Conservation (phyloP, 2,329 filamentous ascomycete genomes). For the Tolypocladium amazonense region DNA sequence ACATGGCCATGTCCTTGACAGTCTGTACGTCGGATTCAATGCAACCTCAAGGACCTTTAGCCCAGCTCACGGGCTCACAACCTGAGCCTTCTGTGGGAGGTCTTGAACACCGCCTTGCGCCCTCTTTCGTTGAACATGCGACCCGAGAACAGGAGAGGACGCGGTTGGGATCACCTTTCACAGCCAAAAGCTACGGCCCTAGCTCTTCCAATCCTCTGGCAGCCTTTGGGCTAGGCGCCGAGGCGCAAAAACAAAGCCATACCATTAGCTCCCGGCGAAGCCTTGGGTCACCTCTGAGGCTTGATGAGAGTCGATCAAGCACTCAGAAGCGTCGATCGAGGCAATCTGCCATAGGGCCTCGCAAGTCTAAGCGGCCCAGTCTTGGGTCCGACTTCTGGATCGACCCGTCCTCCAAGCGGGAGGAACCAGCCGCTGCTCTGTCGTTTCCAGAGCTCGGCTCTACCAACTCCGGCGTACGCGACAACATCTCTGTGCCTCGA, state of each 20-base stretch:
- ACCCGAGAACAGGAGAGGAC: conserved; percentile 7
- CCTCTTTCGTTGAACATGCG: conserved; percentile 1
- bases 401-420: conserved; percentile 25
- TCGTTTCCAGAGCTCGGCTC: conserved; percentile 23
- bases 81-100: conserved; percentile 9
- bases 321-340: conserved; percentile 45
- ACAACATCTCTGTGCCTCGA: conserved; percentile 29
- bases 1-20: conserved; percentile 52
- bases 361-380: conserved; percentile 40
- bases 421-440: conserved; percentile 7
- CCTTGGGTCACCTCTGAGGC: conserved; percentile 42
- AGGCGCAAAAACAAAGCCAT: conserved; percentile 31
- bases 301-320: conserved; percentile 38
- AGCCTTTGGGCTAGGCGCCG: conserved; percentile 19
- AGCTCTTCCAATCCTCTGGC: conserved; percentile 43
- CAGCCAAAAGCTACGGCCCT: conserved; percentile 49
- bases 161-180: conserved; percentile 44
- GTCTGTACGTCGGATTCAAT: conserved; percentile 55
- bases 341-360: conserved; percentile 34
- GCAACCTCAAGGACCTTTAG: conserved; percentile 51
- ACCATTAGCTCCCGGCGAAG: conserved; percentile 38
- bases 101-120: neutral
- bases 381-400: conserved; percentile 44
- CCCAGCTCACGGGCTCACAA: conserved; percentile 42
- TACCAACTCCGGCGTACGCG: conserved; percentile 18